These are phyloP conservation scores for Sclerotinia spermophila DNA, from an alignment of 2,329 filamentous ascomycete species.

Conservation along the genomic window DNA sequence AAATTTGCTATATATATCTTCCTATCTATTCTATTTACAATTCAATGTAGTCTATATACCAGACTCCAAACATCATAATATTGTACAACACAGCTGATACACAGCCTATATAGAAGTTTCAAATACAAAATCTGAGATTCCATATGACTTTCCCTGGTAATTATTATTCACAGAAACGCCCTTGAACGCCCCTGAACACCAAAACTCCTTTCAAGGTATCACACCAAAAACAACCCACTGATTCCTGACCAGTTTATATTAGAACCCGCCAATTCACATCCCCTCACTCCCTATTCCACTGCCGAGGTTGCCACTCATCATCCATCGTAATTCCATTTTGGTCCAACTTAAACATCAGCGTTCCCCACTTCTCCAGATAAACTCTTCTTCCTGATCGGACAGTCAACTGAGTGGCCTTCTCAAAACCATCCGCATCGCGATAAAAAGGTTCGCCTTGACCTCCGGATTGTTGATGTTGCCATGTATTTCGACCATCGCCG, in stretches of 20 bases:
- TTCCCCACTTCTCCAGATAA: conserved; percentile 46
- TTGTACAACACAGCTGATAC: neutral
- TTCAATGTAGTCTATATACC: neutral
- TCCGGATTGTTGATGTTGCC: conserved; percentile 51
- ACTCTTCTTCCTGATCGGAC: conserved; percentile 45
- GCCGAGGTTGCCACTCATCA: conserved; percentile 44
- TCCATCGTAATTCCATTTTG: conserved; percentile 39
- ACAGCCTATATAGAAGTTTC: neutral
- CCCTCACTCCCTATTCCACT: neutral
- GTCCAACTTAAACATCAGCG: conserved; percentile 42
- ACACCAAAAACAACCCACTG: neutral
- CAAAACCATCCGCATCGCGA: conserved; percentile 46
- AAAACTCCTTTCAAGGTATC: neutral
- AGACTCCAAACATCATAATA: neutral
- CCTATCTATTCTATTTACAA: neutral
- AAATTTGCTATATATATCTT: neutral
- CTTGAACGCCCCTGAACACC: neutral
- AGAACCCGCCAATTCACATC: neutral
- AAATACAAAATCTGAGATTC: neutral
- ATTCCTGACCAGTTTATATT: neutral
- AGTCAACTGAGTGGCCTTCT: conserved; percentile 44
- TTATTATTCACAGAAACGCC: neutral
- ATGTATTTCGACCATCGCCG: conserved; percentile 44
- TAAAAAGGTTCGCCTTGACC: conserved; percentile 53
- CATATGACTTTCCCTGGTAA: neutral